Evolutionary conservation across 495 filamentous ascomycete species (phyloP).

Genomic region (Lindgomyces ingoldianus): DNA sequence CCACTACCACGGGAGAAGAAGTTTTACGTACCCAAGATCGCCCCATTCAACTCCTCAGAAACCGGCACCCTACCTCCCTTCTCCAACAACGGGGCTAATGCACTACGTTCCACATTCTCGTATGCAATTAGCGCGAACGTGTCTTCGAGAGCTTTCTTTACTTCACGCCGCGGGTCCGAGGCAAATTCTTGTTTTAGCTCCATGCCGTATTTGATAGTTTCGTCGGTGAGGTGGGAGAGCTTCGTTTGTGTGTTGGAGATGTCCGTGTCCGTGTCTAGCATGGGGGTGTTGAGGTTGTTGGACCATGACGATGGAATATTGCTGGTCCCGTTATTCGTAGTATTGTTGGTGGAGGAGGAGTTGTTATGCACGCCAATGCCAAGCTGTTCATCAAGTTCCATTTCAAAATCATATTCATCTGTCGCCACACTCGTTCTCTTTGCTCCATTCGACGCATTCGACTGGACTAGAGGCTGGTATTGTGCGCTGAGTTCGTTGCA

Average conservation of each 20-base stretch:
- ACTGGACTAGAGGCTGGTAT: constrained; percentile 20
- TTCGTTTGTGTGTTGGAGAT: constrained; percentile 37
- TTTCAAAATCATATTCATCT: constrained; percentile 52
- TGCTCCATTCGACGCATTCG: constrained; percentile 39
- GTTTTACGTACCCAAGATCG: constrained; percentile 72
- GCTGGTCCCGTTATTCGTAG: too few species aligned
- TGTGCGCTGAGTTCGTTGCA: constrained; percentile 59
- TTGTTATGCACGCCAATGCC: constrained; percentile 27
- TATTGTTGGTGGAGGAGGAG: too few species aligned
- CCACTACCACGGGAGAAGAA: neutral
- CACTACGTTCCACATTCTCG: constrained; percentile 69
- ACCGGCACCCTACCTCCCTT: constrained; percentile 72
- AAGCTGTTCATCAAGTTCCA: constrained; percentile 76
- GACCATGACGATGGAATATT: constrained; percentile 32
- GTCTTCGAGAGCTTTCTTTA: constrained; percentile 74
- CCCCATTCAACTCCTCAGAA: constrained; percentile 92
- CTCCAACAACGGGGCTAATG: constrained; percentile 78
- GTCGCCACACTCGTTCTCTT: constrained; percentile 34
- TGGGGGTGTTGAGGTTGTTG: constrained; percentile 51
- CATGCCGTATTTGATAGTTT: constrained; percentile 79
- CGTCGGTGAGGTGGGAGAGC: constrained; percentile 60
- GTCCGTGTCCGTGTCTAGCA: constrained; percentile 15
- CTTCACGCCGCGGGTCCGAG: constrained; percentile 65
- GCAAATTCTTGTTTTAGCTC: constrained; percentile 74
- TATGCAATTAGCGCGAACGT: constrained; percentile 91